Evolutionary conservation across 2,329 filamentous ascomycete genomes (phyloP).

Genomic region (Lasiodiplodia theobromae): DNA sequence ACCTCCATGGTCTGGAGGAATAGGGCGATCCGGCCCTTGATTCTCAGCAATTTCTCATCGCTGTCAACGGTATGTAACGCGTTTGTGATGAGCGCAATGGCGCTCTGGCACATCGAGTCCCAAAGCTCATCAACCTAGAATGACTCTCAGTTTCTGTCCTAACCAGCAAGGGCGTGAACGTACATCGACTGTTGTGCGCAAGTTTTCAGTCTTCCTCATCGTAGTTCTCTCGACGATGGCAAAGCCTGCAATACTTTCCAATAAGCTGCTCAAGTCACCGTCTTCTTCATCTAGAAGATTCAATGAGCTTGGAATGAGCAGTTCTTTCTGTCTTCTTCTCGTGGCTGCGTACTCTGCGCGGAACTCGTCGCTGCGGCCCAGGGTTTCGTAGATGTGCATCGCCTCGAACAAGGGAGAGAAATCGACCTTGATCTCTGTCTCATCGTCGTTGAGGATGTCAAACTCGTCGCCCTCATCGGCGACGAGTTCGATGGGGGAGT

Average conservation of each 20-base stretch:
- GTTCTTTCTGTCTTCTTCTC: slow-evolving; percentile 86
- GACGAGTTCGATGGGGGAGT: slow-evolving; percentile 93
- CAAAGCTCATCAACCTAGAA: slow-evolving; percentile 90
- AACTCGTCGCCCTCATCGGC: slow-evolving; percentile 96
- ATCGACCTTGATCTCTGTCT: slow-evolving; percentile 81
- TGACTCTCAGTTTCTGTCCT: not conserved
- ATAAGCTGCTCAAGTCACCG: slow-evolving; percentile 81
- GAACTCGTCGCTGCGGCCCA: slow-evolving; percentile 92
- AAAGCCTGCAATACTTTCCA: slow-evolving; percentile 95
- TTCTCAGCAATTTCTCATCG: slow-evolving; percentile 88
- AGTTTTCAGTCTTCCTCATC: slow-evolving; percentile 82
- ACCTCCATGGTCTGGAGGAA: slow-evolving; percentile 99
- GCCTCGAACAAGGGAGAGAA: slow-evolving; percentile 95
- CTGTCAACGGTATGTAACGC: slow-evolving; percentile 82
- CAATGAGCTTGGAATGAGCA: slow-evolving; percentile 79
- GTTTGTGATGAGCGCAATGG: slow-evolving; percentile 81
- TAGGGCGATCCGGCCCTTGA: slow-evolving; percentile 89
- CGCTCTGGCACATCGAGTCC: slow-evolving; percentile 95
- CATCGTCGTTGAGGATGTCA: slow-evolving; percentile 90
- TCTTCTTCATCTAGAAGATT: slow-evolving; percentile 83
- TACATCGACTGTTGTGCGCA: slow-evolving; percentile 84
- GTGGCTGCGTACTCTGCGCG: slow-evolving; percentile 91
- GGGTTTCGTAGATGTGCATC: slow-evolving; percentile 92
- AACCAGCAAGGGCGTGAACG: slow-evolving; percentile 38
- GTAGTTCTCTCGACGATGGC: slow-evolving; percentile 96